Evolutionary conservation across 2,329 filamentous ascomycete genomes (phyloP), one percentile per base, ranked within the genome.

Genomic region (Aspergillus pseudoviridinutans): DNA sequence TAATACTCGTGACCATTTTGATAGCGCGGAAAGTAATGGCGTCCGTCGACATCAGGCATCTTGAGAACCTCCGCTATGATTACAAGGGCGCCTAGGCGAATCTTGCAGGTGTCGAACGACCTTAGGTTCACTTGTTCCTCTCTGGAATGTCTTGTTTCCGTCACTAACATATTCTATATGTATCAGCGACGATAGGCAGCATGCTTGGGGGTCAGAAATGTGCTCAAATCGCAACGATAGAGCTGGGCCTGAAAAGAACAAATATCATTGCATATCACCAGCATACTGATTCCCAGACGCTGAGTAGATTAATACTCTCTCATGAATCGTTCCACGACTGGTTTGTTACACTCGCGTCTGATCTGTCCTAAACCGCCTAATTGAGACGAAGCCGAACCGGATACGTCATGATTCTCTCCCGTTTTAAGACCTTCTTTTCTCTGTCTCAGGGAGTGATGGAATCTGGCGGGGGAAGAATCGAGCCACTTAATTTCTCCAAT

Each of bases 31-130:
- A 64, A 51, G 58, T 70, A 3, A 76, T 77, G 70, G 59, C 67
- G 42, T 76, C 74, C 47, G 74, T 78, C 53, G 72, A 78, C 57
- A 58, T 76, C 9, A 64, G 64, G 14, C 59, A 70, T 38, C 70
- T 78, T 41, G 72, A 76, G 58, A 63, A 67, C 56, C 69, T 78
- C 49, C 72, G 70, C 42, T 78, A 78, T 59, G 69, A 69, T 32
- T 76, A 75, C 55, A 78, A 78, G 64, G 75, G 75, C 35, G 75
- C 73, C 27, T 76, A 70, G 51, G 22, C 28, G 17, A 32, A 10
- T 47, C 28, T 24, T 20, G 17, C 54, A 25, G 28, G 49, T 29
- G 28, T 38, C 4, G 24, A 50, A 28, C 24, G 38, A 14, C 38
- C 20, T 22, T 27, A n/a, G 14, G 28, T 55, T 35, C 46, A 28